Percentiles rank a stretch among this genome's conserved stretches.
Evolutionary conservation across 2,329 filamentous ascomycete species (phyloP).

Genomic region (Sordariomycetes sp.): DNA sequence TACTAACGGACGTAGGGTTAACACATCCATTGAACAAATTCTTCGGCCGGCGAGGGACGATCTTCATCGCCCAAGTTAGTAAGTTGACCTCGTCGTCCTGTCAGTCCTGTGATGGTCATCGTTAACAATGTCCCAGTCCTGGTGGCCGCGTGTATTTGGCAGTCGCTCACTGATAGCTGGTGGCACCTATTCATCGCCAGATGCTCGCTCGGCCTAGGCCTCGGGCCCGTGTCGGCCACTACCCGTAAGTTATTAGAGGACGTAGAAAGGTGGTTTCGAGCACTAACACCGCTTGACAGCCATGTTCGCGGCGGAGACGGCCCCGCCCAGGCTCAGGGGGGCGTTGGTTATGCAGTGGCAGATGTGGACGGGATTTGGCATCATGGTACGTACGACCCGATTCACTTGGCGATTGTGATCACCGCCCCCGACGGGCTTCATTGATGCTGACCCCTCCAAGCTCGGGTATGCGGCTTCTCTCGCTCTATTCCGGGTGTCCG

Average conservation of each 20-base stretch:
- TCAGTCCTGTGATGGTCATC: background rate
- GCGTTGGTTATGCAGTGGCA: slow-evolving; percentile 51
- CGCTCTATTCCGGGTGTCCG: slow-evolving; percentile 46
- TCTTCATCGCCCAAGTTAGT: slow-evolving; percentile 33
- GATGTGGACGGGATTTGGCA: slow-evolving; percentile 40
- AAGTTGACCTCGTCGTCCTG: background rate
- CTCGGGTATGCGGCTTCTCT: slow-evolving; percentile 49
- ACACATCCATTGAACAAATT: slow-evolving; percentile 61
- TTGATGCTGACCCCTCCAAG: background rate
- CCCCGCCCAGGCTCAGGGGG: slow-evolving; percentile 52
- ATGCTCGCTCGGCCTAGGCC: slow-evolving; percentile 59
- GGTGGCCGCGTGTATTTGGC: slow-evolving; percentile 40
- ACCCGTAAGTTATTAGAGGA: slow-evolving; percentile 22
- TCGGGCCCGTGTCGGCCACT: slow-evolving; percentile 60
- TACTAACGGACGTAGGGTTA: slow-evolving; percentile 26
- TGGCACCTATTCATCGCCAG: slow-evolving; percentile 63
- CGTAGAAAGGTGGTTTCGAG: too few relatives aligned
- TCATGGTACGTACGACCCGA: slow-evolving; percentile 22
- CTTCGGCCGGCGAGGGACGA: slow-evolving; percentile 61
- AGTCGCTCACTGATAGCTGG: slow-evolving; percentile 35
- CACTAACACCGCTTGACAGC: slow-evolving; percentile 19
- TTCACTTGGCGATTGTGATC: too few relatives aligned
- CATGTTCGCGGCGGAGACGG: slow-evolving; percentile 59
- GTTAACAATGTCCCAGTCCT: slow-evolving; percentile 34
- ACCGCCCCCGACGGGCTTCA: background rate